Conservation (phyloP, 78 protist genomes). For the Dictyostelium intermedium region DNA sequence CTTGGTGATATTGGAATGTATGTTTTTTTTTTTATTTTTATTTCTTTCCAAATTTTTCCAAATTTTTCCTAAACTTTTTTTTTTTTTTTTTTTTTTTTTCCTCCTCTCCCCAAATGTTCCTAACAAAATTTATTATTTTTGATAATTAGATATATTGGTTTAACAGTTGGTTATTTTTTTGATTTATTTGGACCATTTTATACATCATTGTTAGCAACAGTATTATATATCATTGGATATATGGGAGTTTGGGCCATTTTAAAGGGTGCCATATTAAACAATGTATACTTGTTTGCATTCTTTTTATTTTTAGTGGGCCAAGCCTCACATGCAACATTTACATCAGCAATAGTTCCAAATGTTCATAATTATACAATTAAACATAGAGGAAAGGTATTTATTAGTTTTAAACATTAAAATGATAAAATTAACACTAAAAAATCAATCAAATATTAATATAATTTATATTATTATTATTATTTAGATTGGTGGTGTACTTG, state of each 20-base stretch:
- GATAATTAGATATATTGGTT: constrained; percentile 21
- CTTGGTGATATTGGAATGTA: constrained; percentile 77
- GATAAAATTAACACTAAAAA: background rate
- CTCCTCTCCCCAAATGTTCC: background rate
- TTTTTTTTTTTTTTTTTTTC: background rate
- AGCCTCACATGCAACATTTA: constrained; percentile 64
- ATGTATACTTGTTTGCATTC: constrained; percentile 33
- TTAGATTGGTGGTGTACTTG: constrained; percentile 38
- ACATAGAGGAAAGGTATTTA: constrained; percentile 41
- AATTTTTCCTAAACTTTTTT: too few species aligned
- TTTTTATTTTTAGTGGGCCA: constrained; percentile 61
- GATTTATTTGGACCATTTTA: constrained; percentile 61
- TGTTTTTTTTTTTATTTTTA: background rate
- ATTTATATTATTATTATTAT: too few species aligned
- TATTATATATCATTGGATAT: constrained; percentile 47
- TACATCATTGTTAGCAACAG: constrained; percentile 18
- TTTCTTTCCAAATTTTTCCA: too few species aligned
- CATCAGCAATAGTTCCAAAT: constrained; percentile 27
- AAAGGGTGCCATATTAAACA: background rate
- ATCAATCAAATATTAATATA: too few species aligned
- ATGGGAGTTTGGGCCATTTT: constrained; percentile 34
- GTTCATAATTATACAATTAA: constrained; percentile 37
- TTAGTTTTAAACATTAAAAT: background rate
- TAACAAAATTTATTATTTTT: background rate
- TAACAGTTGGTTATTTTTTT: constrained; percentile 50